Percentiles rank a stretch among this genome's conserved stretches.
These are phyloP conservation scores for Colletotrichum tanaceti DNA, from an alignment of 2,329 filamentous ascomycete species.

Conservation along the genomic window DNA sequence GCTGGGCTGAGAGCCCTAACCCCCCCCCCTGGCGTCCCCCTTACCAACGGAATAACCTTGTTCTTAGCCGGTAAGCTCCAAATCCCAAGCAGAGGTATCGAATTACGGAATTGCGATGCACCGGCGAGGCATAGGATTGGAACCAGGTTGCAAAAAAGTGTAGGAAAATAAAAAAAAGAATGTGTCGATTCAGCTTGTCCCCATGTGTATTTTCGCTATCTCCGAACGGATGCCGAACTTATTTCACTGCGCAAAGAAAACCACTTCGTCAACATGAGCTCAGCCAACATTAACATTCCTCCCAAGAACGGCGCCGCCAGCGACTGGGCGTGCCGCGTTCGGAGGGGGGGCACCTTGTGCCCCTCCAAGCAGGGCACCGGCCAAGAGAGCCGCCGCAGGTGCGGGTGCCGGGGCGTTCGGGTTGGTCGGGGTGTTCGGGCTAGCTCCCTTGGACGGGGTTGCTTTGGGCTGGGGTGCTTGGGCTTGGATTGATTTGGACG, in stretches of 20 bases:
- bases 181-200: constrained; percentile 18
- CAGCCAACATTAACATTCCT: constrained; percentile 8
- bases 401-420: no score
- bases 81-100: neutral
- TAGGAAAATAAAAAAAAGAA: neutral
- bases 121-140: neutral
- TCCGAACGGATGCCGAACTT: constrained; percentile 11
- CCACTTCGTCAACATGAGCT: constrained; percentile 32
- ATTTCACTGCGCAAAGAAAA: constrained; percentile 28
- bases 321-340: neutral
- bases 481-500: no score
- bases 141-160: no score
- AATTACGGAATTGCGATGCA: constrained; percentile 12
- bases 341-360: constrained; percentile 9
- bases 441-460: neutral
- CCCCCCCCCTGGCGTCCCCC: neutral
- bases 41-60: neutral
- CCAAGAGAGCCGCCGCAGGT: constrained; percentile 23
- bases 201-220: constrained; percentile 5
- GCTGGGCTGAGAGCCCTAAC: constrained; percentile 18
- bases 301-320: constrained; percentile 26
- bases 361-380: constrained; percentile 20
- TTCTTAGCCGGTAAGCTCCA: constrained; percentile 7
- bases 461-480: no score
- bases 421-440: constrained; percentile 1